These are phyloP conservation scores for Hemisphaericaspora lyxosophila DNA, from an alignment of 1,139 yeast genomes.

Conservation along the genomic window DNA sequence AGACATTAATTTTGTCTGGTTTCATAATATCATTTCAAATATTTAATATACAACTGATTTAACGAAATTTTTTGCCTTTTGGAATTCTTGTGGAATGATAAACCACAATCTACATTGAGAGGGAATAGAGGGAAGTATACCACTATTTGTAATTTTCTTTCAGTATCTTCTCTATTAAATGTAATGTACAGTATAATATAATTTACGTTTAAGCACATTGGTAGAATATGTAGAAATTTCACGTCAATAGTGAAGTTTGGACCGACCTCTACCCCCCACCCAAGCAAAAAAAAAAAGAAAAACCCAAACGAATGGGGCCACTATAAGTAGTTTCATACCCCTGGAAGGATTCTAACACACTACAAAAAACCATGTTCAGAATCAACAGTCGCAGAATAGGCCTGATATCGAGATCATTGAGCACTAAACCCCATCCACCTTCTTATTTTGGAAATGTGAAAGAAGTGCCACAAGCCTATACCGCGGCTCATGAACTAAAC, in stretches of 20 bases:
- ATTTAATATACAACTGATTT: constrained; percentile 4
- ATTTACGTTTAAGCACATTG: neutral
- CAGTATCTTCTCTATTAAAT: neutral
- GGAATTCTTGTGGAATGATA: too few species aligned
- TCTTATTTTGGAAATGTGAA: neutral
- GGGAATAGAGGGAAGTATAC: neutral
- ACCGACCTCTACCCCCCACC: too few species aligned
- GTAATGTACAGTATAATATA: constrained; percentile 4
- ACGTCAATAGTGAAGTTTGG: too few species aligned
- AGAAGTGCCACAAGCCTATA: neutral
- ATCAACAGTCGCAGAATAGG: neutral
- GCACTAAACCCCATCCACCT: neutral
- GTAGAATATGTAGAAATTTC: too few species aligned
- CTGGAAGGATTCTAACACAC: neutral
- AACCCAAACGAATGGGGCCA: too few species aligned
- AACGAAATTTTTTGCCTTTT: too few species aligned
- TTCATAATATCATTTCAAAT: constrained; percentile 1
- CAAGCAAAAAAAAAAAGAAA: too few species aligned
- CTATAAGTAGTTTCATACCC: too few species aligned
- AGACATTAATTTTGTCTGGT: constrained; percentile 48
- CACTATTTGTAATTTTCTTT: neutral
- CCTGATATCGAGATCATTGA: neutral
- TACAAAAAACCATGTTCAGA: neutral
- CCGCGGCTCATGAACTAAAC: neutral
- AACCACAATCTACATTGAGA: too few species aligned